Evolutionary conservation across 371 early-diverging fungal species (phyloP), one percentile per base, ranked within the genome.

Genomic region (Mucor saturninus): DNA sequence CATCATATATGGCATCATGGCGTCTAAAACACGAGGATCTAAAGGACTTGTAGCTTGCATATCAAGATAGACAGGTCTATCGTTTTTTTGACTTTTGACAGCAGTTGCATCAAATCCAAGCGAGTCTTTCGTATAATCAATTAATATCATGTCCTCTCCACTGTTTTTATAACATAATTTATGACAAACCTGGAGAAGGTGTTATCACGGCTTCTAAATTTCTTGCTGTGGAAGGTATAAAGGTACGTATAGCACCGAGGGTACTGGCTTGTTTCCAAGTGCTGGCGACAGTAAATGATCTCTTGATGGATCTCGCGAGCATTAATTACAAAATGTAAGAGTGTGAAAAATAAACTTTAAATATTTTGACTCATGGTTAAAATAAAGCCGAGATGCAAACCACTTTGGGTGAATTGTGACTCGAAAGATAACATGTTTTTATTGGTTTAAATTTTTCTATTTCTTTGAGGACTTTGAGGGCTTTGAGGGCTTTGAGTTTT

Each of bases 1-100:
- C 21, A 96, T 98, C 82, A 93, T 86, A 71, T 91, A 99, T n/a
- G 99, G 99, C 67, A 98, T 67, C 99, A 99, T 99, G 35, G 92
- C 91, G 71, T 98, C 98, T 8, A 99, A 80, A 2, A 98, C 99
- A 38, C 99, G 86, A 37, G 99, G 99, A 76, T 99, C 99, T 50
- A 92, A 87, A 28, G 98, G 99, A 28, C 97, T 94, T 13, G 99
- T 99, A 4, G 99, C 98, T 81, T 99, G 98, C 72, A 93, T 88
- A 69, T 99, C 99, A 64, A 98, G 86, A 71, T 98, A 98, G 67
- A 96, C 91, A 15, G 95, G 95, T 68, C 88, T 80, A 39, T 77
- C 62, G 10, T 35, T 35, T 8, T 35, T 35, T 35, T 59, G 57
- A 30, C 74, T 64, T 14, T 50, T 70, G 6, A 83, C 74, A 29